These are phyloP conservation scores for Globisporangium okanoganense DNA, from an alignment of 352 stramenopile genomes.

Conservation along the genomic window DNA sequence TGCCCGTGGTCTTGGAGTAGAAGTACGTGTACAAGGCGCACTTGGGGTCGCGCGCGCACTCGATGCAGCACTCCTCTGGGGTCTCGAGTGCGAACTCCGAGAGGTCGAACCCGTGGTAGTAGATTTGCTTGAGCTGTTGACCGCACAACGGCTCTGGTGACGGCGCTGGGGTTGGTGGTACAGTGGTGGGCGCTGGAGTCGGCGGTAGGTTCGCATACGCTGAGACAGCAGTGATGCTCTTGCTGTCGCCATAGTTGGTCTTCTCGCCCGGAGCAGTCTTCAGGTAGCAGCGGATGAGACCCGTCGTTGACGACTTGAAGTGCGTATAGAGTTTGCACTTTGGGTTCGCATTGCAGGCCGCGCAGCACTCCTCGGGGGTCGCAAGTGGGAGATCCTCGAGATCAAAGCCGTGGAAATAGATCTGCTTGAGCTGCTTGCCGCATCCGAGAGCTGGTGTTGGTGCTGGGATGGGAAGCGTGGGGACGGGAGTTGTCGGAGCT, in stretches of 20 bases:
- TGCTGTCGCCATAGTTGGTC: constrained; percentile 11
- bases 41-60: constrained; percentile 2
- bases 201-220: neutral
- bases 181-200: neutral
- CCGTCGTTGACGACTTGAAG: constrained; percentile 13
- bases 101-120: constrained; percentile 10
- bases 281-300: neutral
- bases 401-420: constrained; percentile 13
- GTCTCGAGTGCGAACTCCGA: neutral
- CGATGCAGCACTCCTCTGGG: constrained; percentile 9
- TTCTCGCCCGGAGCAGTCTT: constrained; percentile 7
- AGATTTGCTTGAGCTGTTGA: constrained; percentile 10
- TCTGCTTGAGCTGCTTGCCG: constrained; percentile 8
- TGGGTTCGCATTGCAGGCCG: constrained; percentile 1
- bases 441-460: constrained; percentile 4
- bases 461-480: neutral
- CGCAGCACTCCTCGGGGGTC: constrained; percentile 9
- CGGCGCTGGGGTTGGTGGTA: neutral
- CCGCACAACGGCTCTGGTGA: constrained; percentile 1
- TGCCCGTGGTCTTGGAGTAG: constrained; percentile 4
- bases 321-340: constrained; percentile 7
- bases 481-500: neutral
- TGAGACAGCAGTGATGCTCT: neutral
- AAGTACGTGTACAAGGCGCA: constrained; percentile 11
- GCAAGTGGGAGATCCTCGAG: constrained; percentile 5